These are phyloP conservation scores for Cyclotella atomus DNA, from an alignment of 108 stramenopile species.

Conservation along the genomic window DNA sequence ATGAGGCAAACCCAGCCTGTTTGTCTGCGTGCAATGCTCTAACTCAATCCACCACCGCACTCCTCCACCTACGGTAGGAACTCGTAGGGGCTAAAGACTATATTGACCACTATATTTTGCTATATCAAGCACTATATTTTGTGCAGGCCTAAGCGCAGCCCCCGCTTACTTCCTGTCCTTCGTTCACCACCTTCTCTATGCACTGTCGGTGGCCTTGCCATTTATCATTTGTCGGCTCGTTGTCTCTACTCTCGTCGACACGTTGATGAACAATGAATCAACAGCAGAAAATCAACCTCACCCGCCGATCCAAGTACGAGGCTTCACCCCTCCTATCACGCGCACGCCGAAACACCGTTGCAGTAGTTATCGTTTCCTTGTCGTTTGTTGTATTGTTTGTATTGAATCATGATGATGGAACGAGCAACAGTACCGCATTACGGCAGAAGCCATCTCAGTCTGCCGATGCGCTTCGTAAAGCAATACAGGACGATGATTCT, in stretches of 20 bases:
- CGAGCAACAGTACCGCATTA: neutral
- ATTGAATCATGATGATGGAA: neutral
- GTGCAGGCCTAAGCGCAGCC: neutral
- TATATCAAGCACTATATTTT: neutral
- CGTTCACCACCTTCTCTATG: too few relatives aligned
- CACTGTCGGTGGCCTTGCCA: too few relatives aligned
- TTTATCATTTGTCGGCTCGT: too few relatives aligned
- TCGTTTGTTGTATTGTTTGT: neutral
- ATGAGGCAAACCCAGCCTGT: neutral
- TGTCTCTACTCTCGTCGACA: too few relatives aligned
- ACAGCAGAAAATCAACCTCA: neutral
- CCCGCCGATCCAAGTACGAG: too few relatives aligned
- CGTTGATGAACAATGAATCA: neutral
- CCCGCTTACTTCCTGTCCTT: too few relatives aligned
- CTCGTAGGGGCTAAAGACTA: neutral
- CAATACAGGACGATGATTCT: neutral
- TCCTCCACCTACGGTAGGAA: neutral
- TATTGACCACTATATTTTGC: neutral
- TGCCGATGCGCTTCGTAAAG: neutral
- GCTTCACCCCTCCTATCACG: neutral
- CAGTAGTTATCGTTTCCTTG: neutral
- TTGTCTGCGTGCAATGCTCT: neutral
- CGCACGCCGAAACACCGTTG: neutral
- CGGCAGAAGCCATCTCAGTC: neutral
- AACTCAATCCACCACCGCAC: neutral